phyloP scores from a whole-genome alignment of 1,284 basidiomycete genomes.

The Boletus smithii region DNA sequence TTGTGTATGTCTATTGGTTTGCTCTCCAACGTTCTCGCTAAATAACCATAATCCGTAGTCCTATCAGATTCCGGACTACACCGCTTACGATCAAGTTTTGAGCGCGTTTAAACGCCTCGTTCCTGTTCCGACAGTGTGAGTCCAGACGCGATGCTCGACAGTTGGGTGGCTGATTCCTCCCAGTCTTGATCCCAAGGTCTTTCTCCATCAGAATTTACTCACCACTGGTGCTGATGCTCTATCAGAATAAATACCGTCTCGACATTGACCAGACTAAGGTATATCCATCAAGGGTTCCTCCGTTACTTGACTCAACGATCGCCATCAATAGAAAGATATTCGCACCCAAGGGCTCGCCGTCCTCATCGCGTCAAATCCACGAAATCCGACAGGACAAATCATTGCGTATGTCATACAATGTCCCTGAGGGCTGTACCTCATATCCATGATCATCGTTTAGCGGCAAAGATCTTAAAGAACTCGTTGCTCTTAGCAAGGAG shows the following conservation, averaged over 20 bases:
- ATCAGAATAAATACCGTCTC: constrained; percentile 60
- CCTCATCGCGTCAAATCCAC: constrained; percentile 85
- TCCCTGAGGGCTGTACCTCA: constrained; percentile 8
- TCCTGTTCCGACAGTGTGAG: constrained; percentile 83
- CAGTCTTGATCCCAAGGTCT: constrained; percentile 59
- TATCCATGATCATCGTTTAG: constrained; percentile 36
- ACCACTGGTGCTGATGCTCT: constrained; percentile 9
- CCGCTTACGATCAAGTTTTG: constrained; percentile 81
- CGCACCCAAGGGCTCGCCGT: constrained; percentile 79
- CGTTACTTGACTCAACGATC: constrained; percentile 6
- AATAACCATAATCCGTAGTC: constrained; percentile 43
- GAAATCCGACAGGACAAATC: constrained; percentile 88
- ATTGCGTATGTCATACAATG: constrained; percentile 40
- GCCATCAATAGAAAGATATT: constrained; percentile 62
- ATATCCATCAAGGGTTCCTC: constrained; percentile 2
- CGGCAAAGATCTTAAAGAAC: constrained; percentile 76
- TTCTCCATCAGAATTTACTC: constrained; percentile 3
- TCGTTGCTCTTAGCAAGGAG: constrained; percentile 71
- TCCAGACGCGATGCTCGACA: constrained; percentile 13
- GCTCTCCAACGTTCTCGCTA: neutral
- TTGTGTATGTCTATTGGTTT: constrained; percentile 43
- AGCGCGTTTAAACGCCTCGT: constrained; percentile 87
- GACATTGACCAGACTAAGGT: constrained; percentile 74
- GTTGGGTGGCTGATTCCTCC: constrained; percentile 14
- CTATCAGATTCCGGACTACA: constrained; percentile 87